These are phyloP conservation scores for Pascua sp. DNA, from an alignment of 1,284 basidiomycete species.

Conservation along the genomic window DNA sequence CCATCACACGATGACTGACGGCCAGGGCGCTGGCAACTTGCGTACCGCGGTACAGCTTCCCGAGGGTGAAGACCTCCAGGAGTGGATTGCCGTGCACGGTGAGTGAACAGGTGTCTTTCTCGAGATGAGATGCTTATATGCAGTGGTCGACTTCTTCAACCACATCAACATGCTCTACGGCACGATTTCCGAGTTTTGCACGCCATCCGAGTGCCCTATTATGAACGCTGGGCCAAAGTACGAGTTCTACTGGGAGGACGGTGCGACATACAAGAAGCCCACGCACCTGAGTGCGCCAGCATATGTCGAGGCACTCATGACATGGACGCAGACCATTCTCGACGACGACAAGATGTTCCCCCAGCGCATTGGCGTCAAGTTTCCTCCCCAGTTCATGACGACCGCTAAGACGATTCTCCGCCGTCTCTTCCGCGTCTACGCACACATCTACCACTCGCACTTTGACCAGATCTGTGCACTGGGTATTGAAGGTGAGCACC, in stretches of 20 bases:
- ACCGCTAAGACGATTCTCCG: constrained; percentile 90
- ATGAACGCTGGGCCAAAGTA: constrained; percentile 99
- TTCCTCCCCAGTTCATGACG: constrained; percentile 84
- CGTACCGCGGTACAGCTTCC: constrained; percentile 83
- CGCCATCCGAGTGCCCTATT: constrained; percentile 91
- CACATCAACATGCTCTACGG: constrained; percentile 95
- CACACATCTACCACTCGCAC: constrained; percentile 98
- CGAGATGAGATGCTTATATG: not conserved
- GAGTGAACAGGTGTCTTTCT: constrained; percentile 36
- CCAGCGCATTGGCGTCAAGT: constrained; percentile 89
- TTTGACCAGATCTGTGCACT: constrained; percentile 98
- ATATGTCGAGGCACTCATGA: constrained; percentile 98
- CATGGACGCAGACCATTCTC: constrained; percentile 90
- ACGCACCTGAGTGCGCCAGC: constrained; percentile 91
- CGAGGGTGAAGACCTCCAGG: constrained; percentile 89
- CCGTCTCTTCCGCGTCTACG: constrained; percentile 93
- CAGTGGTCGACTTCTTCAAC: constrained; percentile 94
- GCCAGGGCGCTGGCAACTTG: constrained; percentile 86
- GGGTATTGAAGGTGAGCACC: constrained; percentile 81
- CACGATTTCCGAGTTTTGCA: constrained; percentile 94
- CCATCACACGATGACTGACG: not conserved
- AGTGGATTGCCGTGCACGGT: constrained; percentile 97
- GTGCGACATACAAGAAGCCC: constrained; percentile 83
- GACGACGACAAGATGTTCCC: constrained; percentile 94
- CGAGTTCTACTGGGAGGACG: constrained; percentile 99